phyloP scores from a whole-genome alignment of 371 early-diverging fungal genomes.

The Mortierella polycephala region DNA sequence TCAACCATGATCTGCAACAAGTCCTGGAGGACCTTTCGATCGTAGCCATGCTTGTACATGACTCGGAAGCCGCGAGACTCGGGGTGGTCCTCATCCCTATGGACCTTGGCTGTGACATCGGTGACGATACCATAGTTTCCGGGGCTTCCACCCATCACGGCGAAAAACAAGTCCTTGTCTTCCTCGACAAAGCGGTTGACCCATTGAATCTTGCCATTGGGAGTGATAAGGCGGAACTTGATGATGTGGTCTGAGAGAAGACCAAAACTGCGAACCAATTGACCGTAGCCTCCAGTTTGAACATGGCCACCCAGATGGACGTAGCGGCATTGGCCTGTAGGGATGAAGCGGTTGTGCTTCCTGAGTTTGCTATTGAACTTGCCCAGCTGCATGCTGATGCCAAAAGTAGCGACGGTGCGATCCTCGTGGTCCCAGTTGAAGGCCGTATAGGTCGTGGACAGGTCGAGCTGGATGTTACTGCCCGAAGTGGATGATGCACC shows the following conservation, averaged over 20 bases:
- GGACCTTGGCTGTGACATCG: constrained; percentile 25
- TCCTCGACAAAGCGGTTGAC: constrained; percentile 6
- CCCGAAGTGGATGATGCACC: constrained; percentile 45
- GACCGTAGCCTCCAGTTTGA: constrained; percentile 54
- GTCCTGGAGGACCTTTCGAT: constrained; percentile 21
- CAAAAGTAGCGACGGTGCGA: constrained; percentile 23
- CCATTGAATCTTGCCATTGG: constrained; percentile 19
- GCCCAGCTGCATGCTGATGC: constrained; percentile 34
- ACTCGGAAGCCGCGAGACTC: constrained; percentile 36
- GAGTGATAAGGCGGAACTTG: constrained; percentile 48
- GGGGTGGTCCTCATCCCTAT: constrained; percentile 36
- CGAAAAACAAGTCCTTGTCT: constrained; percentile 39
- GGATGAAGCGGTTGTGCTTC: constrained; percentile 24
- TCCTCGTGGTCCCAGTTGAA: constrained; percentile 37
- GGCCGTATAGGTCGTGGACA: constrained; percentile 34
- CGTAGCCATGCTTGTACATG: constrained; percentile 6
- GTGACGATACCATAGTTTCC: constrained; percentile 55
- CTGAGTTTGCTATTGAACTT: constrained; percentile 25
- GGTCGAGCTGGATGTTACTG: constrained; percentile 43
- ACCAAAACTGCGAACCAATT: constrained; percentile 41
- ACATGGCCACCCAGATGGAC: constrained; percentile 46
- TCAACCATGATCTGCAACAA: constrained; percentile 34
- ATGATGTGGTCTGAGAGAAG: constrained; percentile 44
- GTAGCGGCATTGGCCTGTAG: constrained; percentile 38
- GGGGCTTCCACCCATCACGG: constrained; percentile 46